Base-by-base conservation (phyloP, 371 early-diverging fungal species). In the Batkoa obscura region DNA sequence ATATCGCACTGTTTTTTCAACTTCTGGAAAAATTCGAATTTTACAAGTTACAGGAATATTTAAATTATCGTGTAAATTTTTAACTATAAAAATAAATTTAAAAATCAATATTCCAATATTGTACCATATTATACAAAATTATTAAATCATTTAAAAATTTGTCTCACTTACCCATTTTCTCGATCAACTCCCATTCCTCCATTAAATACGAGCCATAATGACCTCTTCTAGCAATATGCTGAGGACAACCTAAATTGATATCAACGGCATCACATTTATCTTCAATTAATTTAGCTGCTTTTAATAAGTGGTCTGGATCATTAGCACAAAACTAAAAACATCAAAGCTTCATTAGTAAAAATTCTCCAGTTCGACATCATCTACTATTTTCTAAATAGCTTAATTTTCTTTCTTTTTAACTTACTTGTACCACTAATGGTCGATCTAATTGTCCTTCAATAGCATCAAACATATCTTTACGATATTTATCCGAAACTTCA, bases 181-280 rank as follows among this genome's bases (percentile, higher is more conserved):
- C 75, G 56, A 97, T 81, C 58, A 93, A 63, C 0, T 88, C 84
- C 97, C 96, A 94, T 50, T 94, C 96, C 42, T 99, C 94, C 80
- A 89, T 86, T 61, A 99, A 67, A 60, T 75, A 99, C 8, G 98
- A 81, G 0, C 99, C 99, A 66, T 99, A 99, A 64, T 81, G 78
- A 10, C 99, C 99, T 49, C 82, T 70, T 50, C 78, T 77, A 12
- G 99, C 99, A 61, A 99, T 98, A 43, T 81, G 79, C 67, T 98
- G 88, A 5, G 99, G 99, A 64, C 99, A 99, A 5, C 99, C 99
- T 13, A 99, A 76, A 57, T 99, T 99, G 38, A 98, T 66, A 69
- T 98, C 99, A 5, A 99, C 88, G 17, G 94, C 99, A 62, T 93
- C 93, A 58, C 93, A 92, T 49, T 86, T 69, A 53, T 80, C 74